Percentiles rank a stretch among this genome's conserved stretches.
phyloP scores from a whole-genome alignment of 164 flowering plant species.

The Nymphaea thermarum region DNA sequence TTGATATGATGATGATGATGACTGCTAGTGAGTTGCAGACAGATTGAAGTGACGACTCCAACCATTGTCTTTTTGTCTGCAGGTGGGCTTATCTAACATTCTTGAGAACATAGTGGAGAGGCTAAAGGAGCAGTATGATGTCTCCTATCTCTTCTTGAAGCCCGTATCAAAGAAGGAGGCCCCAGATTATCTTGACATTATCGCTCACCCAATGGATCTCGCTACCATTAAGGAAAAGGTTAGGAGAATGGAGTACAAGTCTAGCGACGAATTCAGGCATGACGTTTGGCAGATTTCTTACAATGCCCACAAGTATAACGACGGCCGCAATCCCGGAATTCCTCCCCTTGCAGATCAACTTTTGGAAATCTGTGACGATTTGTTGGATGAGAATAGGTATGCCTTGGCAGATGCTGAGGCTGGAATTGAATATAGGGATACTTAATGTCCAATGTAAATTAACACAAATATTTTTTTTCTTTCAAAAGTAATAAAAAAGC shows the following conservation, averaged over 20 bases:
- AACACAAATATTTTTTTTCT: neutral
- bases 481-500: neutral
- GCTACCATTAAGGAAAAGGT: slow-evolving; percentile 79
- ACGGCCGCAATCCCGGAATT: slow-evolving; percentile 66
- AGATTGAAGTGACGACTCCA: neutral
- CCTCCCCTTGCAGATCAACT: slow-evolving; percentile 98
- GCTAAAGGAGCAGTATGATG: slow-evolving; percentile 32
- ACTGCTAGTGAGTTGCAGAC: neutral
- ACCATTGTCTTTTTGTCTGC: slow-evolving; percentile 1
- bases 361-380: slow-evolving; percentile 65
- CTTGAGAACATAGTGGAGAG: slow-evolving; percentile 62
- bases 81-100: slow-evolving; percentile 86
- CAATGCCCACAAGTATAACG: slow-evolving; percentile 82
- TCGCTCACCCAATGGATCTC: slow-evolving; percentile 77
- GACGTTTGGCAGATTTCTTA: slow-evolving; percentile 79
- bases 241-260: slow-evolving; percentile 67
- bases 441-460: neutral
- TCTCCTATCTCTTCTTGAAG: slow-evolving; percentile 70
- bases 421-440: slow-evolving; percentile 29
- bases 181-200: slow-evolving; percentile 66
- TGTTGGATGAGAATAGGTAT: slow-evolving; percentile 30
- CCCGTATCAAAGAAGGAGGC: slow-evolving; percentile 91
- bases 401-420: slow-evolving; percentile 61
- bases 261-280: slow-evolving; percentile 64
- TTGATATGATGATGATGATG: too few relatives aligned